Base-by-base conservation (phyloP, 140 eudicot genomes). In the Cichorium intybus region DNA sequence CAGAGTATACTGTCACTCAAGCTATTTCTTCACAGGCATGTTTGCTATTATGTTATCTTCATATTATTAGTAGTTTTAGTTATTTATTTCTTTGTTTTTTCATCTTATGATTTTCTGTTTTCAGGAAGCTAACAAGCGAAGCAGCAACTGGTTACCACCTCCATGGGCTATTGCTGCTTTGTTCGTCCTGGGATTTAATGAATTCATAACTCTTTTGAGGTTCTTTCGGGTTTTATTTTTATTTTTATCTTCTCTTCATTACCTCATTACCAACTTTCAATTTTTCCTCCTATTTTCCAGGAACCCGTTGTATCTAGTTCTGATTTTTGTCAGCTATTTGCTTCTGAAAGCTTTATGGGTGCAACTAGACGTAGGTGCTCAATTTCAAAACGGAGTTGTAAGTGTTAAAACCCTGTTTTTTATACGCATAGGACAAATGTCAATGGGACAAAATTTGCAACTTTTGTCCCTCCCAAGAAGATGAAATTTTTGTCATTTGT, bases 61-160 rank as follows among this genome's bases (percentile, higher is more conserved):
- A 28, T 41, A 31, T 22, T 55, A 73, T 55, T 27, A 27, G 4
- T 27, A 27, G 4, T 6, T 27, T 6, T 27, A 6, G 31, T n/a
- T n/a, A n/a, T n/a, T n/a, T 5, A 27, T 27, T 27, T 22, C 10
- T 16, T 57, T 18, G 4, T 17, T 16, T 60, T 27, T 53, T 37
- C 24, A 35, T 23, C 29, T 55, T 58, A 15, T 24, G 61, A 31
- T 66, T 33, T 68, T 54, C 85, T 82, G 94, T 66, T 33, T 68
- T 54, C 87, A 88, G 96, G 87, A 88, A 80, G 87, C 96, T 28
- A 72, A 77, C 76, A 84, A 75, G 76, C 71, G 70, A 61, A 70
- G 76, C 56, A 88, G 74, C 68, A 85, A 80, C 22, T 88, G 94
- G 94, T 47, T 88, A 41, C 94, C 96, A 47, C 95, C 95, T 68